These are phyloP conservation scores for Triangularia verruculosa DNA, from an alignment of 2,329 filamentous ascomycete species.

Conservation along the genomic window DNA sequence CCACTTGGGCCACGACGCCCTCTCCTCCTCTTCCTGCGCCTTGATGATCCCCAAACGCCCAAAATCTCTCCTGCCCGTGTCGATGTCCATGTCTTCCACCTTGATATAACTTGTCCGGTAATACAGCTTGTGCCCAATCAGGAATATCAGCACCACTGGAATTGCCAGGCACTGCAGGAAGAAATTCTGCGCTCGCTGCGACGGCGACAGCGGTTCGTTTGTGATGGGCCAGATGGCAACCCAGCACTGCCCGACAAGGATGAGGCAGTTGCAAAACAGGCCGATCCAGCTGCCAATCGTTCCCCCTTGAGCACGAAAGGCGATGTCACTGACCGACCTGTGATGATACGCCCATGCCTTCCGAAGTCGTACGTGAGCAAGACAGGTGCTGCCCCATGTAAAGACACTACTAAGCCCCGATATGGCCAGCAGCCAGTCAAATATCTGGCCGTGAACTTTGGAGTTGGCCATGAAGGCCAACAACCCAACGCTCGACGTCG, in stretches of 20 bases:
- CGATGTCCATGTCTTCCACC: conserved; percentile 62
- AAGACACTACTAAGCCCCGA: conserved; percentile 64
- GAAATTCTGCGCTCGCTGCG: conserved; percentile 41
- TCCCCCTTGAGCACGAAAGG: conserved; percentile 60
- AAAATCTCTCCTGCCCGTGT: conserved; percentile 39
- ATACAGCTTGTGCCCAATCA: conserved; percentile 57
- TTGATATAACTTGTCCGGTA: conserved; percentile 53
- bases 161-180: conserved; percentile 54
- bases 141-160: conserved; percentile 54
- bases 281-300: conserved; percentile 64
- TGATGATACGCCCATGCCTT: conserved; percentile 59
- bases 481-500: conserved; percentile 47
- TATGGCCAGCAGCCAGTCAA: conserved; percentile 64
- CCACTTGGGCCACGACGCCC: conserved; percentile 29
- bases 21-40: conserved; percentile 29
- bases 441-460: conserved; percentile 46
- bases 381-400: conserved; percentile 67
- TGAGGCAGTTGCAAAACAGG: conserved; percentile 53
- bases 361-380: conserved; percentile 68
- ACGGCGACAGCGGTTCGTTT: conserved; percentile 32
- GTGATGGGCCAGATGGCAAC: conserved; percentile 36
- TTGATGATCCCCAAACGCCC: conserved; percentile 26
- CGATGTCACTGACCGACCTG: conserved; percentile 64
- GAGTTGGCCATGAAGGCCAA: conserved; percentile 50
- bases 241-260: conserved; percentile 52